Base-by-base conservation (phyloP, 306 rosid species). In the Senna tora region DNA sequence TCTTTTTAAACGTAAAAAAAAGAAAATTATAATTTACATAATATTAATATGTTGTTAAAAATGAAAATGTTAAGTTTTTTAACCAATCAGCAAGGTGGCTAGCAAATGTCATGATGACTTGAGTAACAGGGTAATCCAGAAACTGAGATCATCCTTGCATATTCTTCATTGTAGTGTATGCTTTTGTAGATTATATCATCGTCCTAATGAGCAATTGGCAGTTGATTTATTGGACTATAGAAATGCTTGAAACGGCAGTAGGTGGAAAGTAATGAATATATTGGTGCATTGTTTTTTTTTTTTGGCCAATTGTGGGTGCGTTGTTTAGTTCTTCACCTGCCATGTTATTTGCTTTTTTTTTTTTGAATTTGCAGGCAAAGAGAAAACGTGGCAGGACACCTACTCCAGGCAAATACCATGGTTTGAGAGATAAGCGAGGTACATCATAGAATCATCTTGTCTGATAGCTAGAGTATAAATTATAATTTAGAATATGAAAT, bases 371-470 rank as follows among this genome's bases (percentile, higher is more conserved):
- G 70, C 86, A 84, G 88, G 88, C 91, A 32, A 84, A 79, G 75
- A 76, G 88, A 79, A 73, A 61, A 58, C 75, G 88, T 52, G 85
- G 84, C 66, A 65, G 88, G 81, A 83, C 83, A 19, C 81, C 88
- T 21, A 82, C 84, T 32, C 85, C 81, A 2, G 85, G 87, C 57
- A 71, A 77, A 65, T 86, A 81, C 73, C 50, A 79, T 9, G 90
- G 88, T n/a, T 41, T 75, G 71, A 79, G 83, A 76, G 79, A 79
- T 30, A 76, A 55, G 51, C 76, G 74, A 79, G 80, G 87, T 83
- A 76, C 58, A 19, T 28, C 58, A 50, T 38, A 55, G 14, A 34
- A 56, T 71, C 4, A 6, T 62, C 42, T 22, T 73, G 13, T 36
- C 63, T 62, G 42, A 46, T n/a, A 73, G 1, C 39, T 69, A 14